A percentile compares a stretch with the other conserved stretches of the same genome.
Evolutionary conservation across 768 basidiomycete species (phyloP).

Genomic region (Boletus patriciae): DNA sequence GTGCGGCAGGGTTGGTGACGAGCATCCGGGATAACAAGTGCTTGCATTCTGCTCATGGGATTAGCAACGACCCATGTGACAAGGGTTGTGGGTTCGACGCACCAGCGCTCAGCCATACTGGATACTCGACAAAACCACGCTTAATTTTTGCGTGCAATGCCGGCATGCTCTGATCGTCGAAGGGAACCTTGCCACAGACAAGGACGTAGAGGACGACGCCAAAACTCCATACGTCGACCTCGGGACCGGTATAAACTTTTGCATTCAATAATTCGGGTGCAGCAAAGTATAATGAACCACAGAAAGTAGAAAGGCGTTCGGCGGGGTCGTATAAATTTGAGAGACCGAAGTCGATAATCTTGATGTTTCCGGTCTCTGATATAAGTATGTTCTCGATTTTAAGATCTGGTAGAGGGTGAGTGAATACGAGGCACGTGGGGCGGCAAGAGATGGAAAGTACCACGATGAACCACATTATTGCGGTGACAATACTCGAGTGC

Average conservation of each 20-base stretch:
- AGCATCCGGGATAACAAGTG: conserved; percentile 92
- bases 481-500: conserved; percentile 96
- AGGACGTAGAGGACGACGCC: conserved; percentile 97
- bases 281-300: conserved; percentile 97
- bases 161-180: conserved; percentile 99
- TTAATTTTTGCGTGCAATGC: conserved; percentile 99
- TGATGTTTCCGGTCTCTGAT: conserved; percentile 97
- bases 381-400: conserved; percentile 99
- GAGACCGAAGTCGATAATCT: conserved; percentile 98
- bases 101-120: conserved; percentile 95
- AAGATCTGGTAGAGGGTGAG: conserved; percentile 53
- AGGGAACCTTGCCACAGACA: conserved; percentile 98
- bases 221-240: conserved; percentile 99
- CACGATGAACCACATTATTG: conserved; percentile 97
- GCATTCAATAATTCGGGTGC: conserved; percentile 97
- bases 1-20: conserved; percentile 84
- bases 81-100: conserved; percentile 28
- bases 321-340: conserved; percentile 92
- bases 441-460: conserved; percentile 36
- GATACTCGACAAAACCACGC: conserved; percentile 94
- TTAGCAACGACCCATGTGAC: conserved; percentile 8
- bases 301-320: conserved; percentile 87
- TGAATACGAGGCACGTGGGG: conserved; percentile 7
- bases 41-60: conserved; percentile 77
- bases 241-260: conserved; percentile 94